phyloP scores from a whole-genome alignment of 805 yeast species.

The Kregervanrija delftensis region DNA sequence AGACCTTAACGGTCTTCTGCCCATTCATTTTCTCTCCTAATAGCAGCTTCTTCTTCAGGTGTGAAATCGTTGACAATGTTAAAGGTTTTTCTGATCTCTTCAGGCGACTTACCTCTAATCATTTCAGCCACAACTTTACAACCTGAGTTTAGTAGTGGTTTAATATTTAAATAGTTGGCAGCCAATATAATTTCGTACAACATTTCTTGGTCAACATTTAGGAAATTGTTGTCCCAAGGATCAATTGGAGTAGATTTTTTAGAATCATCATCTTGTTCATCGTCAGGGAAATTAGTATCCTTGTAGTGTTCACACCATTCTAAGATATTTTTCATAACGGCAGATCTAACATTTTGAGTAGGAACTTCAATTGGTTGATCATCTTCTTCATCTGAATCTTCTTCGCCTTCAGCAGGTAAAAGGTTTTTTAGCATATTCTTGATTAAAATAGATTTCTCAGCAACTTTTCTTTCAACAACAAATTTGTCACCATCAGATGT shows the following conservation, averaged over 20 bases:
- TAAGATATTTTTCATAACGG: conserved; percentile 81
- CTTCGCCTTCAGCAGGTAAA: conserved; percentile 29
- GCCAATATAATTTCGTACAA: conserved; percentile 73
- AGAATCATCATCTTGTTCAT: conserved; percentile 76
- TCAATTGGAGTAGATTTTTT: conserved; percentile 87
- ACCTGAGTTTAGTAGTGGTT: conserved; percentile 70
- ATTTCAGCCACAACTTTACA: conserved; percentile 79
- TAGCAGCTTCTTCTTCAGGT: conserved; percentile 84
- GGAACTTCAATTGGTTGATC: conserved; percentile 77
- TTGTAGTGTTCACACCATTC: conserved; percentile 97
- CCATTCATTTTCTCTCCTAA: conserved; percentile 85
- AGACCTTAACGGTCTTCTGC: conserved; percentile 65
- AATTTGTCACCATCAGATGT: conserved; percentile 80
- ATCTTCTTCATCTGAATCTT: conserved; percentile 43
- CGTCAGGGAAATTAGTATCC: conserved; percentile 67
- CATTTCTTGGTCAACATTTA: conserved; percentile 91
- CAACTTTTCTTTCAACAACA: conserved; percentile 72
- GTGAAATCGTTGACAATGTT: conserved; percentile 78
- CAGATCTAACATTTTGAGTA: conserved; percentile 81
- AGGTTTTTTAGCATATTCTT: conserved; percentile 82
- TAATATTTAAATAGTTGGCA: conserved; percentile 72
- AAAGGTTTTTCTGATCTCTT: conserved; percentile 72
- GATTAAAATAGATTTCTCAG: conserved; percentile 78
- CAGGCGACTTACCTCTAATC: conserved; percentile 76
- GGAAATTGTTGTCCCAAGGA: conserved; percentile 92